These are phyloP conservation scores for Paramecium biaurelia DNA, from an alignment of 73 alveolate species.

Conservation along the genomic window DNA sequence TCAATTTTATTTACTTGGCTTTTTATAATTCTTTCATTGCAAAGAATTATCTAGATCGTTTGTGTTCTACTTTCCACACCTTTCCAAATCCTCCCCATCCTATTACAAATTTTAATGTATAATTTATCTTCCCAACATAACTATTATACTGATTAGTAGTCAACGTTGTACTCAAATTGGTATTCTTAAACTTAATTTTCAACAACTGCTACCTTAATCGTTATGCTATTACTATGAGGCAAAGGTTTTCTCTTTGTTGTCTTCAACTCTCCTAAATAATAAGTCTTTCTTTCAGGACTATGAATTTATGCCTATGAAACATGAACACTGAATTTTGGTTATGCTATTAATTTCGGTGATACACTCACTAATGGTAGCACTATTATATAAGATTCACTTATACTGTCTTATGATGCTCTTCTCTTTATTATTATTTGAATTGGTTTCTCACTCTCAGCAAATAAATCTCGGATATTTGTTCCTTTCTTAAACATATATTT, in stretches of 20 bases:
- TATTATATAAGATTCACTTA: neutral
- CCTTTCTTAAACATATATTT: neutral
- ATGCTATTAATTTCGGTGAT: neutral
- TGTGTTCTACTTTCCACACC: constrained; percentile 86
- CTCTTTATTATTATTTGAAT: neutral
- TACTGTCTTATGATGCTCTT: neutral
- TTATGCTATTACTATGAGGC: neutral
- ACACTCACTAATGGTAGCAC: neutral
- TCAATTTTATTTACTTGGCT: constrained; percentile 28
- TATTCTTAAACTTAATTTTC: neutral
- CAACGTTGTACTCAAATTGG: neutral
- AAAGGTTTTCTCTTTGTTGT: neutral
- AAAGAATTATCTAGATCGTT: constrained; percentile 65
- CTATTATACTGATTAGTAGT: neutral
- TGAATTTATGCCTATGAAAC: neutral
- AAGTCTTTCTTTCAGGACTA: neutral
- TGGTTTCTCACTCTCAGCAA: neutral
- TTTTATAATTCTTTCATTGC: constrained; percentile 73
- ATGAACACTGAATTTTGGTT: neutral
- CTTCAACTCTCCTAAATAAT: neutral
- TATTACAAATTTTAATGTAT: constrained; percentile 46
- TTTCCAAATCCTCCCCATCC: constrained; percentile 77
- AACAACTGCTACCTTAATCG: neutral
- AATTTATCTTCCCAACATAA: constrained; percentile 18
- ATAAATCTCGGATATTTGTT: neutral